Percentiles rank a stretch among this genome's conserved stretches.
phyloP scores from a whole-genome alignment of 1,284 basidiomycete species.

The Ustilago hordei region DNA sequence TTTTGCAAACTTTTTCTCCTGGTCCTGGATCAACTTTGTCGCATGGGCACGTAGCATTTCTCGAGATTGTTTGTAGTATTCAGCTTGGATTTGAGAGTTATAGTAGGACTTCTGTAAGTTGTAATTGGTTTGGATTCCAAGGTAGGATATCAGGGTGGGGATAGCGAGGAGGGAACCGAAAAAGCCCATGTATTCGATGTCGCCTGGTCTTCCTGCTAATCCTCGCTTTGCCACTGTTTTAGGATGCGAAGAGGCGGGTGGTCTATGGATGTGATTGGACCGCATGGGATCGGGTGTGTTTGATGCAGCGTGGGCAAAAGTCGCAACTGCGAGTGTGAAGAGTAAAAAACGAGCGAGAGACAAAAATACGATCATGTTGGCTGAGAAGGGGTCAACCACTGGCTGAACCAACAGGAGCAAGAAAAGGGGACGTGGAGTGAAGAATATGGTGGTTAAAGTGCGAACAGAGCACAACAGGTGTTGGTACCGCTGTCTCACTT shows the following conservation, averaged over 20 bases:
- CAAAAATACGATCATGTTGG: neutral
- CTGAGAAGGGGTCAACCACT: too few species aligned
- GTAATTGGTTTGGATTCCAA: constrained; percentile 38
- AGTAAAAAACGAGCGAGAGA: neutral
- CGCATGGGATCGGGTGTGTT: too few species aligned
- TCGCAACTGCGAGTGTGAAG: too few species aligned
- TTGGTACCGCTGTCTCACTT: neutral
- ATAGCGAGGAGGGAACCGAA: constrained; percentile 30
- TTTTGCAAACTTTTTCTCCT: constrained; percentile 30
- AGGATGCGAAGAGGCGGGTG: neutral
- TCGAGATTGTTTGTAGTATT: constrained; percentile 29
- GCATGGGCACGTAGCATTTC: constrained; percentile 28
- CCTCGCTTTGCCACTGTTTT: constrained; percentile 17
- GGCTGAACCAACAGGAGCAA: neutral
- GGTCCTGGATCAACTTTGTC: constrained; percentile 22
- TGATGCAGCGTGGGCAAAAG: too few species aligned
- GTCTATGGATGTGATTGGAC: neutral
- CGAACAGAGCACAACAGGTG: neutral
- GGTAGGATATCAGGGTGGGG: constrained; percentile 30
- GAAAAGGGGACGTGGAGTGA: neutral
- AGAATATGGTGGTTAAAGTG: neutral
- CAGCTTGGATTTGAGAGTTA: constrained; percentile 28
- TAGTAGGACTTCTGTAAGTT: constrained; percentile 39
- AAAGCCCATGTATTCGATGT: constrained; percentile 39
- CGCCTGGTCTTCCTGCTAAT: constrained; percentile 20